Evolutionary conservation across 2,329 filamentous ascomycete species (phyloP), one percentile per base, ranked within the genome.

Genomic region (Calonectria multiphialidica): DNA sequence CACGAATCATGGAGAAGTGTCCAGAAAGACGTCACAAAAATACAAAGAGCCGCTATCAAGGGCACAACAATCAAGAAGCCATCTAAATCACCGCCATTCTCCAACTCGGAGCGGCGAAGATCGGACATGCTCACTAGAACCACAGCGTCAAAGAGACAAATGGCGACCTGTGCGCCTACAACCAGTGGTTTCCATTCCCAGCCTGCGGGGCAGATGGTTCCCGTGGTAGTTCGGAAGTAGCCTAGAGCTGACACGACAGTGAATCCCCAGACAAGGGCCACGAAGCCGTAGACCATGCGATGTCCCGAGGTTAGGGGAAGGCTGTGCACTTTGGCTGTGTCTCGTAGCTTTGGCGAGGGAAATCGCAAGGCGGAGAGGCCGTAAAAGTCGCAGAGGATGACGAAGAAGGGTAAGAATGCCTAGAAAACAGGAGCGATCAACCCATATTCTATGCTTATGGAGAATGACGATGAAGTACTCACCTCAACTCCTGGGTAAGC

Each of bases 401-500:
- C 9, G 42, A 45, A 45, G 42, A 45, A 45, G n/a, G 42, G 42
- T 45, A 45, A 45, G 42, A 45, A 45, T 45, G 42, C 42, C 42
- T 45, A 21, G 42, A 3, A n/a, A 45, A 45, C 42, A 45, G 16
- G 21, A 45, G 42, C 18, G 42, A 45, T 63, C 37, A 63, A 33
- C 40, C 25, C 13, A 21, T 45, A 21, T 63, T 30, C 40, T 30
- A 30, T 63, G 40, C 42, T 28, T 28, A 33, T 63, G 40, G 28
- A 63, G 40, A n/a, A 30, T 47, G 2, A 45, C 12, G 59, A 28
- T 47, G 28, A 63, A 63, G 28, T 15, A 63, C 59, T 63, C 59
- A 63, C 59, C 40, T 63, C 59, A 40, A 63, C 40, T 63, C 59
- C 59, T 45, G 37, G 59, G 59, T 63, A 63, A 63, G 59, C 40